Evolutionary conservation across 805 yeast species (phyloP), one percentile per base, ranked within the genome.

Genomic region (Candida pini): DNA sequence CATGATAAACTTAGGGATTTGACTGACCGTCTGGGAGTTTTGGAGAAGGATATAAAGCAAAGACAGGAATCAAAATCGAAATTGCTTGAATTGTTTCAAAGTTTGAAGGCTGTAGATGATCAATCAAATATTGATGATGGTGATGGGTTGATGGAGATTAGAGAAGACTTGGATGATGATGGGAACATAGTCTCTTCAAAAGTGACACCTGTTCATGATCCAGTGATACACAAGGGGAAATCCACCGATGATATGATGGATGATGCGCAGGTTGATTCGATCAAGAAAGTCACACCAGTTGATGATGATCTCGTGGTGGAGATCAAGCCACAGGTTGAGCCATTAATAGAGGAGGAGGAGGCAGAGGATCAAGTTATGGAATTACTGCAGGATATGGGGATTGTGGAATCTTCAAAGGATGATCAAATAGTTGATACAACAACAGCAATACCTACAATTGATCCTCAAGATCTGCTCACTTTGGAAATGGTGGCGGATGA

Each of bases 91-190:
- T 41, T 62, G 21, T 59, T 60, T 23, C 46, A 51, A 6, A 40
- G 42, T 18, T 42, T 44, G 23, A 43, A 38, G 21, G 18, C 30
- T 35, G 39, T 38, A 9, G 65, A 63, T 7, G 18, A 23, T 16
- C 27, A 39, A 33, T 29, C 31, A 25, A 20, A 13, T 18, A 22
- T 26, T 23, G 41, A 41, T 12, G 36, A 40, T 17, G 35, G 47
- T 16, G 74, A 63, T 3, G 78, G 71, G 1, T 63, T 84, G 17
- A 76, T 87, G 77, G 96, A 88, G 38, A 89, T 89, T 16, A 68
- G 78, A 34, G 97, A 88, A 51, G 83, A 78, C 34, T 56, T 89
- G 25, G 96, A 88, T 56, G 96, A 85, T 1, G 78, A 83, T n/a
- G 96, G 78, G 0, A 76, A 83, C 40, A 68, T 88, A 2, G 52